Percentiles rank a stretch among this genome's conserved stretches.
These are phyloP conservation scores for Yarrowia alimentaria DNA, from an alignment of 805 yeast species.

Conservation along the genomic window DNA sequence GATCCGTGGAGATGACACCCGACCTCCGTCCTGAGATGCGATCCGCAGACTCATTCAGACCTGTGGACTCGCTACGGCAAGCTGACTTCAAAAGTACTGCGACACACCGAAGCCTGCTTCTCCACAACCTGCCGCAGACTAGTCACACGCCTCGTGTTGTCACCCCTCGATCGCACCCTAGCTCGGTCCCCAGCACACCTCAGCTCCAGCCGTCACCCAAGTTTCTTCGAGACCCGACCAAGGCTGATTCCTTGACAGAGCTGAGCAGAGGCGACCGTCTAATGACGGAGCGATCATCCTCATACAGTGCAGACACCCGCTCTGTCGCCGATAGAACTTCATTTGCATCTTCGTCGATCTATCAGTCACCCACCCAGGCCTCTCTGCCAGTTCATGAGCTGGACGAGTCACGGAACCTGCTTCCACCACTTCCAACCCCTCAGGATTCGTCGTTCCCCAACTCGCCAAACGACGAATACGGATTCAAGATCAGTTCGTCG, in stretches of 20 bases:
- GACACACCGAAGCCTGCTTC: constrained; percentile 13
- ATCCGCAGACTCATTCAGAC: too few species aligned
- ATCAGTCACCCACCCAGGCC: constrained; percentile 18
- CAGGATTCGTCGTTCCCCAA: constrained; percentile 23
- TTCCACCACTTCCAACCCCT: constrained; percentile 23
- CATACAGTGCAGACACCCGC: constrained; percentile 13
- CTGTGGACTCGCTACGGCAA: too few species aligned
- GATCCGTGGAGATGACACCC: constrained; percentile 1
- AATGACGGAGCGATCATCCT: background rate
- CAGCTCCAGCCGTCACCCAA: constrained; percentile 23
- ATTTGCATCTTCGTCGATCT: constrained; percentile 19
- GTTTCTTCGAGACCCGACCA: constrained; percentile 17
- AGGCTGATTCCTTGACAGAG: constrained; percentile 13
- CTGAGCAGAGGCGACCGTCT: background rate
- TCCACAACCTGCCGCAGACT: constrained; percentile 5
- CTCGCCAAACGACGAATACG: constrained; percentile 11
- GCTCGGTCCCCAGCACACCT: constrained; percentile 9
- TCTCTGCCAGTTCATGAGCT: background rate
- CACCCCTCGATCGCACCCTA: constrained; percentile 19
- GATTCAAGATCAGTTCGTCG: constrained; percentile 4
- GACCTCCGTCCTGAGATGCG: constrained; percentile 6
- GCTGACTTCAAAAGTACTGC: constrained; percentile 7
- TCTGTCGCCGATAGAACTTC: constrained; percentile 10
- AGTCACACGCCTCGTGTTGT: constrained; percentile 4
- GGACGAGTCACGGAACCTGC: constrained; percentile 22